Percentiles rank a stretch among this genome's conserved stretches.
Evolutionary conservation across 805 yeast species (phyloP).

Genomic region (Candida corydali): DNA sequence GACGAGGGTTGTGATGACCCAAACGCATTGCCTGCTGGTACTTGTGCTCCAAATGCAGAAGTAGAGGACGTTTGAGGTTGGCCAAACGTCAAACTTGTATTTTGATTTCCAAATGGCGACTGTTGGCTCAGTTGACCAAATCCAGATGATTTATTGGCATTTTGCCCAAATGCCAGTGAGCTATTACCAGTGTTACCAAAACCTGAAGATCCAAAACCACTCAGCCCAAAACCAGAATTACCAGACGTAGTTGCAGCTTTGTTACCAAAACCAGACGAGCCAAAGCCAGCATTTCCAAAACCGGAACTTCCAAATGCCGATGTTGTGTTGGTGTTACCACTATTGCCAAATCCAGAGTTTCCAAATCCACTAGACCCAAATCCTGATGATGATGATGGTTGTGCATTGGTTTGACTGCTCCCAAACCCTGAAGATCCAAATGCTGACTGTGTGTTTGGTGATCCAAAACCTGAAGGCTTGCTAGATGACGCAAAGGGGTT

Average conservation of each 20-base stretch:
- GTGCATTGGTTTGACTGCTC: conserved; percentile 15
- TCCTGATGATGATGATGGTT: conserved; percentile 7
- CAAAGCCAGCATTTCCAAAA: conserved; percentile 9
- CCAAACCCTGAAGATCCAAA: conserved; percentile 16
- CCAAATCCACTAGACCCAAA: conserved; percentile 12
- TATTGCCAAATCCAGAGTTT: conserved; percentile 10
- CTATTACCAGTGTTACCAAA: conserved; percentile 6
- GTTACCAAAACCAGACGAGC: conserved; percentile 3
- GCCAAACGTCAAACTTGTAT: conserved; percentile 8
- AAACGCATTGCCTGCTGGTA: background rate
- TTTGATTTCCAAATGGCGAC: conserved; percentile 9
- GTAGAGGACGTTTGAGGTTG: background rate
- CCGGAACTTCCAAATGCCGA: conserved; percentile 9
- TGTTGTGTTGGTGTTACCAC: conserved; percentile 5
- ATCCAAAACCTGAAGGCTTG: conserved; percentile 6
- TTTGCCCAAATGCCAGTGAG: background rate
- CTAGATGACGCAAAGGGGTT: conserved; percentile 10
- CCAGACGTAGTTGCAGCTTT: background rate
- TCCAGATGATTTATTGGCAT: conserved; percentile 1
- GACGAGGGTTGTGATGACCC: conserved; percentile 3
- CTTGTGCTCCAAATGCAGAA: conserved; percentile 6
- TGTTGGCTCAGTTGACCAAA: conserved; percentile 1
- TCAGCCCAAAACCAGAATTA: conserved; percentile 8
- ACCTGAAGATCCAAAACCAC: conserved; percentile 10
- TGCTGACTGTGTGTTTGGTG: conserved; percentile 6